Base-by-base conservation (phyloP, 1,139 yeast species). In the Yamadazyma songkhlaensis region DNA sequence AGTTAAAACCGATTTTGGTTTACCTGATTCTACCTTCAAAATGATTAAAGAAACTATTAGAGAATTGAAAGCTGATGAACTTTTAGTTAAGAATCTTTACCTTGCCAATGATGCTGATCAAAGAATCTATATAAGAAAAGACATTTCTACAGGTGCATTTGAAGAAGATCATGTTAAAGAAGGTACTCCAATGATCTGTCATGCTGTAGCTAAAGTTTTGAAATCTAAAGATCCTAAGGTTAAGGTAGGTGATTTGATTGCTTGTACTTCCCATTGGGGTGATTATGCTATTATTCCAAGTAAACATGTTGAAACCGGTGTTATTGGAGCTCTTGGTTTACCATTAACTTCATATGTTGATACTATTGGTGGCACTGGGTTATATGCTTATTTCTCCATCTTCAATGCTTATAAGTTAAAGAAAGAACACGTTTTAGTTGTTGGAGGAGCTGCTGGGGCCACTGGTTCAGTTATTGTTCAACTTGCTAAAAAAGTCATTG, bases 371-470 rank as follows among this genome's bases (percentile, higher is more conserved):
- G 50, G 72, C 44, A 79, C 85, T 9, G 77, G 83, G 1, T 53
- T 80, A 43, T 81, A 88, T 26, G 85, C 88, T 9, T 81, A 77
- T 58, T 62, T 71, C 46, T 82, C 81, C 10, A 65, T 79, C 41
- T 60, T 55, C 41, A 67, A 69, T 29, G 64, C 72, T 37, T 74
- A 72, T 20, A 58, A 64, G 32, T 48, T 75, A 43, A 55, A 65
- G 40, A 60, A 60, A 31, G 67, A 63, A 22, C 50, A 54, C 24
- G 47, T 42, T 20, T 55, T 66, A 7, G 72, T 77, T 38, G 67
- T 81, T 25, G 75, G 84, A 21, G 87, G 85, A 41, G 88, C 88
- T 17, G 75, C 84, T 6, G 74, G 89, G 43, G 86, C 86, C 21
- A 81, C 82, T 25, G 88, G 89, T 22, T 67, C 79, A 10, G 59